Evolutionary conservation across 768 basidiomycete species (phyloP), one percentile per base, ranked within the genome.

Genomic region (Tubosaeta sp.): DNA sequence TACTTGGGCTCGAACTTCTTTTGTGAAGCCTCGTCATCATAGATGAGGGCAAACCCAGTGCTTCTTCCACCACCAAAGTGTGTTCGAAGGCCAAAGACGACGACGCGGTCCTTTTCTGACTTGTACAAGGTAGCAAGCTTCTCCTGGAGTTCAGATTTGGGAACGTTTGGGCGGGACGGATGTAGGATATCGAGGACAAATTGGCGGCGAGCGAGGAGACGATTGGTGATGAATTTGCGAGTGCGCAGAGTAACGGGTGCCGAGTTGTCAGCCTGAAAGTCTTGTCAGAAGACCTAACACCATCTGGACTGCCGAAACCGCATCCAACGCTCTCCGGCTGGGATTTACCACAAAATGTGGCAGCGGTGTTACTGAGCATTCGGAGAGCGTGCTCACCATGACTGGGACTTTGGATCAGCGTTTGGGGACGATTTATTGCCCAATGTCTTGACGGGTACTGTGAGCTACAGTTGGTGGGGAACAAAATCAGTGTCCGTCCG

Each of bases 141-240:
- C 71, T 95, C 93, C 50, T 85, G 79, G 60, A 99, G 81, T 64
- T 98, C 95, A 48, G 82, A 74, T 75, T 90, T 92, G 66, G 95
- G 86, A 69, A 98, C 91, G 71, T 95, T 97, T 55, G 97, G 73
- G 52, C 94, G 90, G 51, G 83, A 86, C n/a, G 95, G 95, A 76
- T 99, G 97, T 61, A 97, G 84, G 61, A 95, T 82, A 62, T 95
- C 93, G 60, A 97, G 81, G 62, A 97, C 81, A 68, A 98, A 95
- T 80, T 98, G 97, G 67, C 91, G 90, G 64, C 97, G 90, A 62
- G 90, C 85, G 46, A 99, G 79, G 59, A 99, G 88, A 55, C 94
- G 92, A 83, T 99, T 99, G 70, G 95, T 97, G 74, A 97, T 90
- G 80, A 98, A 98, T 81, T 99, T 97, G 73, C 95, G 90, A 50